phyloP scores from a whole-genome alignment of 2,329 filamentous ascomycete genomes.

The Trichoderma citrinoviride region DNA sequence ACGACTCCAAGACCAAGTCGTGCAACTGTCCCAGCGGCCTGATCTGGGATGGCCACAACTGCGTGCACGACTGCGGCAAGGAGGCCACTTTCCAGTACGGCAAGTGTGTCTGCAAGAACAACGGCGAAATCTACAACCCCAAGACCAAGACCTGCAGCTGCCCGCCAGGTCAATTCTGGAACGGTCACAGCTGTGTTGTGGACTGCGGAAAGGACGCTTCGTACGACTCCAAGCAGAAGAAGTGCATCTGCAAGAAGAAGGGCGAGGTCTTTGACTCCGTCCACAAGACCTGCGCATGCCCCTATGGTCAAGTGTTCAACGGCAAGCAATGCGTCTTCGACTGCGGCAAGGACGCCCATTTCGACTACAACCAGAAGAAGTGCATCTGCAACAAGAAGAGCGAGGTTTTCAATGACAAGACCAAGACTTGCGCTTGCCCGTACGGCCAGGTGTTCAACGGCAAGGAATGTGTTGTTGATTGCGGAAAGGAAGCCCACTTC shows the following conservation, averaged over 20 bases:
- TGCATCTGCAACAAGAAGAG: constrained; percentile 20
- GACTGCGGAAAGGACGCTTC: constrained; percentile 17
- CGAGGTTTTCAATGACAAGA: constrained; percentile 3
- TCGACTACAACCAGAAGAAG: background rate
- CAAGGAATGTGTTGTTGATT: constrained; percentile 16
- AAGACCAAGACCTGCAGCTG: constrained; percentile 21
- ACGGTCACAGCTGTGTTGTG: background rate
- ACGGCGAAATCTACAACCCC: constrained; percentile 16
- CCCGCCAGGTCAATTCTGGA: constrained; percentile 15
- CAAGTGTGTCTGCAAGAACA: constrained; percentile 18
- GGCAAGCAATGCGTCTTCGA: constrained; percentile 3
- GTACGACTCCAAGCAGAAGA: background rate
- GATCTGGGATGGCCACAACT: constrained; percentile 18
- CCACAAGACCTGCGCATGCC: constrained; percentile 14
- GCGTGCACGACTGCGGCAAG: constrained; percentile 18
- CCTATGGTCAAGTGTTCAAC: background rate
- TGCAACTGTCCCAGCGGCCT: constrained; percentile 16
- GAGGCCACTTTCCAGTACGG: constrained; percentile 20
- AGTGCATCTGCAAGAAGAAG: constrained; percentile 15
- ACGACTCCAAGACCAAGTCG: constrained; percentile 17
- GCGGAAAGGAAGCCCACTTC: constrained; percentile 20
- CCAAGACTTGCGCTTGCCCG: constrained; percentile 20
- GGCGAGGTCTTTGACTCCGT: constrained; percentile 6
- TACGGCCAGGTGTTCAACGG: constrained; percentile 2
- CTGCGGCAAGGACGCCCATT: constrained; percentile 18